A percentile compares a stretch with the other conserved stretches of the same genome.
These are phyloP conservation scores for Mucor velutinosus DNA, from an alignment of 371 early-diverging fungal species.

Conservation along the genomic window DNA sequence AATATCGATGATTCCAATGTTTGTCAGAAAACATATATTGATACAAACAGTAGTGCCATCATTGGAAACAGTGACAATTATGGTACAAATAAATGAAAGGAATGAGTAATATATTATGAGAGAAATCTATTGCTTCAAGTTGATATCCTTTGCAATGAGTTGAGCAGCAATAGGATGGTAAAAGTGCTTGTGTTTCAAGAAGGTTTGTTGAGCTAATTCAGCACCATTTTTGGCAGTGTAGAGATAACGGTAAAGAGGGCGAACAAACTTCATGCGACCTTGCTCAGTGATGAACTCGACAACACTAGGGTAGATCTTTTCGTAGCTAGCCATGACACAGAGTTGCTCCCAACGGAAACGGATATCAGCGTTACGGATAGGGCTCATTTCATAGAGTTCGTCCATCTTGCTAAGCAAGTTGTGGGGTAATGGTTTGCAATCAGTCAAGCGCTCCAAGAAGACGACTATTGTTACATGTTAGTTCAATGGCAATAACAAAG, in stretches of 20 bases:
- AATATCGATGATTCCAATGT: neutral
- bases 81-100: neutral
- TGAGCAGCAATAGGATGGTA: constrained; percentile 94
- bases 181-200: constrained; percentile 73
- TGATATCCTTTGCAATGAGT: constrained; percentile 83
- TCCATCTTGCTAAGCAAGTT: constrained; percentile 72
- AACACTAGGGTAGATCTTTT: constrained; percentile 75
- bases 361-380: constrained; percentile 83
- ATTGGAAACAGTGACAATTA: neutral
- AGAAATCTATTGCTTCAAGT: constrained; percentile 46
- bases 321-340: constrained; percentile 78
- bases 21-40: neutral
- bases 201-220: constrained; percentile 81
- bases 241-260: constrained; percentile 76
- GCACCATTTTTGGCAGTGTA: constrained; percentile 69
- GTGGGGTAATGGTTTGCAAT: constrained; percentile 68
- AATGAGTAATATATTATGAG: neutral
- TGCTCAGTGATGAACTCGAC: constrained; percentile 81
- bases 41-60: neutral
- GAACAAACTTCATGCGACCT: constrained; percentile 96
- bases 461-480: constrained; percentile 50
- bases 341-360: constrained; percentile 87
- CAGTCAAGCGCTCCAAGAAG: constrained; percentile 82
- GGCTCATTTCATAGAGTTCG: constrained; percentile 68
- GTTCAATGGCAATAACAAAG: neutral